Percentiles rank a stretch among this genome's conserved stretches.
Conservation (phyloP, 2,329 filamentous ascomycete genomes). For the Trichoderma harzianum region DNA sequence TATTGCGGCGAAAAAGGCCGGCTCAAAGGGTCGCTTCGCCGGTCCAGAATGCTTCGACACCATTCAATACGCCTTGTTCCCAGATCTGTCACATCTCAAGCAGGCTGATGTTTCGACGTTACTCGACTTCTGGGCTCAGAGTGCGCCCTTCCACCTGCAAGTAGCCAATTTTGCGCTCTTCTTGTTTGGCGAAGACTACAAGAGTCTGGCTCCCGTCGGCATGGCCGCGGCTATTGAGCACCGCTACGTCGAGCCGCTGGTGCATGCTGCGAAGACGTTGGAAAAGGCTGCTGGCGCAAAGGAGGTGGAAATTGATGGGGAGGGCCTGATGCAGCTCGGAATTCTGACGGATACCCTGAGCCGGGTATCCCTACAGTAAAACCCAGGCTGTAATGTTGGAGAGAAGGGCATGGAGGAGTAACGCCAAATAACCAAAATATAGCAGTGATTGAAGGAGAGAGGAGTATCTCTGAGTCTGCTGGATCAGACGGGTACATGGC, state of each 20-base stretch:
- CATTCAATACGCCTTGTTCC: slow-evolving; percentile 61
- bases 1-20: slow-evolving; percentile 40
- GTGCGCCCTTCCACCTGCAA: slow-evolving; percentile 55
- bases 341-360: slow-evolving; percentile 43
- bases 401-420: not conserved
- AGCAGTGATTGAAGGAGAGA: not conserved
- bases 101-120: slow-evolving; percentile 42
- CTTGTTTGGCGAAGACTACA: slow-evolving; percentile 46
- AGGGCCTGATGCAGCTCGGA: slow-evolving; percentile 38
- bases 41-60: slow-evolving; percentile 54
- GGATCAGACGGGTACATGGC: not conserved
- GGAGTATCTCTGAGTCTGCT: not conserved
- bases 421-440: not conserved
- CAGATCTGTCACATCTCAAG: slow-evolving; percentile 48
- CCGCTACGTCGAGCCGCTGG: slow-evolving; percentile 55
- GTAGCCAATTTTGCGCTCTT: slow-evolving; percentile 60
- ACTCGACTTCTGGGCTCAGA: slow-evolving; percentile 50
- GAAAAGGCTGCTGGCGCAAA: slow-evolving; percentile 32
- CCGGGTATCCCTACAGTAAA: slow-evolving; percentile 39
- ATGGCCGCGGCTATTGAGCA: slow-evolving; percentile 57
- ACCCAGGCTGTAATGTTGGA: not conserved
- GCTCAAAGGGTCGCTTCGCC: slow-evolving; percentile 42
- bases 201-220: slow-evolving; percentile 50
- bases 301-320: slow-evolving; percentile 31
- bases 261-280: slow-evolving; percentile 40